Base-by-base conservation (phyloP, 257 asterid genomes). In the Coffea canephora region DNA sequence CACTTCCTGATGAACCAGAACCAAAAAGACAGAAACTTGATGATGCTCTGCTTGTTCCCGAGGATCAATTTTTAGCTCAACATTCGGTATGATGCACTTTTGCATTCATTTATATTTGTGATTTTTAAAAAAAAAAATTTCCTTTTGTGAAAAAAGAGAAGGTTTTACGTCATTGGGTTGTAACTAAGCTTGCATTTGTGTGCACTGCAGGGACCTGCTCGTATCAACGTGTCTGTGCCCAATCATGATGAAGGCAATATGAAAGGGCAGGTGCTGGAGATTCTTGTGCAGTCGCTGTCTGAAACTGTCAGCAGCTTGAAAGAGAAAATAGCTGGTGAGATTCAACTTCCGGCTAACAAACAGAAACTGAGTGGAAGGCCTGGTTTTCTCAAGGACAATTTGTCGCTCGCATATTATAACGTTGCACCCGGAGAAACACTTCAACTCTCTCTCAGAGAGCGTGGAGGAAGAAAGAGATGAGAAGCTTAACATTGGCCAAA, bases 391-490 rank as follows among this genome's bases (percentile, higher is more conserved):
- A 93, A 91, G 91, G 99, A 95, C 84, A 95, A 95, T 83, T 83
- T 93, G 48, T 91, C 99, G 4, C 97, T 95, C 86, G 99, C 99
- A 11, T 88, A 93, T 87, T 95, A 95, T 89, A 92, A 27, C 27
- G 27, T 27, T 27, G 27, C 27, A 27, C 27, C 27, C 27, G 27
- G 27, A 27, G 27, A 27, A 64, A 39, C 90, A 11, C 91, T 95
- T 36, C 77, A 89, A 64, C 98, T 95, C 41, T 91, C 99, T 81
- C 94, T 93, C 48, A 91, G 98, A 85, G 99, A 95, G 79, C 99
- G 99, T 87, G 99, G 98, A 88, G 97, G 99, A 78, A 93, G 97
- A 87, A 95, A 93, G 94, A 91, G 98, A 91, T 94, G 27, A 94
- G 81, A 86, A 77, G 50, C 77, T 78, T 54, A 27, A 23, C 69